Evolutionary conservation across 148 eudicot species (phyloP), one percentile per base, ranked within the genome.

Genomic region (Oxyria digyna): DNA sequence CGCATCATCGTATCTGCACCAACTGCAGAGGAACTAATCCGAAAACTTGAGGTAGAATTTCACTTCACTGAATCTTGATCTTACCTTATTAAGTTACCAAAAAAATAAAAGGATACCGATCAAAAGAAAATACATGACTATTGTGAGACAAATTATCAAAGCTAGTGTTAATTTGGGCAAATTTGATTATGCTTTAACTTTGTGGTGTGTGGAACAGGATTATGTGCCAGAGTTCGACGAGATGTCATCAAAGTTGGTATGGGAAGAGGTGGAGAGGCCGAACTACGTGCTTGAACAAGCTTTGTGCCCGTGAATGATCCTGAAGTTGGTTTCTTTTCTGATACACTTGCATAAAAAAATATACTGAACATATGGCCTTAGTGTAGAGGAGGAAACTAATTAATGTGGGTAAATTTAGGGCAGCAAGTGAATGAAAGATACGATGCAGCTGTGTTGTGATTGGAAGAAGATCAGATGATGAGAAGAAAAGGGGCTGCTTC

Each of bases 1-100:
- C 81, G 93, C 1, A 94, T 94, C 45, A 89, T 94, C 49, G 84
- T 91, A 67, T 90, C 97, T 33, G 96, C 99, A 31, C 99, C 97
- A 21, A 85, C 89, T 3, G 97, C 97, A 52, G 78, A 86, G 70
- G 87, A 90, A 68, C 79, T 94, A 77, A 78, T 94, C 81, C 76
- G 59, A 71, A 76, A 88, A 70, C 99, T 94, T 68, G 99, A 94
- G 98, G 98, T 92, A 85, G 67, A 1, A 35, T 35, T 35, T 2
- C 38, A 35, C 38, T 35, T 35, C 3, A 6, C 6, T 35, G 3
- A 35, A 35, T 35, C 38, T 3, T 35, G 38, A 35, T 35, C 38
- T 35, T 35, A n/a, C n/a, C n/a, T n/a, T n/a, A n/a, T n/a, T n/a
- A n/a, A n/a, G n/a, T n/a, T n/a, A n/a, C n/a, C n/a, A n/a, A n/a